Evolutionary conservation across 2,329 filamentous ascomycete genomes (phyloP).

Genomic region (Monosporascus sp.): DNA sequence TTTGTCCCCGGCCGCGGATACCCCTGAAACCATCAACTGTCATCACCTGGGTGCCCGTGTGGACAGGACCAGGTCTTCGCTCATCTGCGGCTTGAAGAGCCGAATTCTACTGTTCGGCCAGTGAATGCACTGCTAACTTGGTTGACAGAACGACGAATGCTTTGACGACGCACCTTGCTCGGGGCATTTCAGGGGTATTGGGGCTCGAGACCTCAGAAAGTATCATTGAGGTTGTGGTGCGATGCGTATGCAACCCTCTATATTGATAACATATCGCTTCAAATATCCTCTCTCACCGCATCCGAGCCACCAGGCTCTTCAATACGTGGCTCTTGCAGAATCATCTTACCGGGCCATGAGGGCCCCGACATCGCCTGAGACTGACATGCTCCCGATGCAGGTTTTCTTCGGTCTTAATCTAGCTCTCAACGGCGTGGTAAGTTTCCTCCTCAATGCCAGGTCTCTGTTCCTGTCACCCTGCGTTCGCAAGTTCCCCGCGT

Average conservation of each 20-base stretch:
- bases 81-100: too few relatives aligned
- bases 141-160: conserved; percentile 47
- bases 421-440: conserved; percentile 64
- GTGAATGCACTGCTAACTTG: conserved; percentile 1
- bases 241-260: conserved; percentile 38
- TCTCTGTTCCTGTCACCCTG: not conserved
- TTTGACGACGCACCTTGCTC: conserved; percentile 44
- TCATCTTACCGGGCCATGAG: too few relatives aligned
- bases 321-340: not conserved
- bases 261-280: not conserved
- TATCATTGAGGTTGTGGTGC: conserved; percentile 42
- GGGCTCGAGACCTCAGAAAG: conserved; percentile 35
- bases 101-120: too few relatives aligned
- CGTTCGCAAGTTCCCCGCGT: not conserved
- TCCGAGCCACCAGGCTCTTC: not conserved
- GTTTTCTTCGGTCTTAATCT: conserved; percentile 72
- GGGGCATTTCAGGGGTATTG: conserved; percentile 36
- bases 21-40: too few relatives aligned
- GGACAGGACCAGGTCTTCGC: too few relatives aligned
- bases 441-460: conserved; percentile 16
- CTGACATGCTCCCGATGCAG: conserved; percentile 31
- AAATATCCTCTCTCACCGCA: not conserved
- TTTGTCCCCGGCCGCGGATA: too few relatives aligned
- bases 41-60: too few relatives aligned
- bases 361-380: not conserved